These are phyloP conservation scores for Tricholoma sp. DNA, from an alignment of 768 basidiomycete species.

Conservation along the genomic window DNA sequence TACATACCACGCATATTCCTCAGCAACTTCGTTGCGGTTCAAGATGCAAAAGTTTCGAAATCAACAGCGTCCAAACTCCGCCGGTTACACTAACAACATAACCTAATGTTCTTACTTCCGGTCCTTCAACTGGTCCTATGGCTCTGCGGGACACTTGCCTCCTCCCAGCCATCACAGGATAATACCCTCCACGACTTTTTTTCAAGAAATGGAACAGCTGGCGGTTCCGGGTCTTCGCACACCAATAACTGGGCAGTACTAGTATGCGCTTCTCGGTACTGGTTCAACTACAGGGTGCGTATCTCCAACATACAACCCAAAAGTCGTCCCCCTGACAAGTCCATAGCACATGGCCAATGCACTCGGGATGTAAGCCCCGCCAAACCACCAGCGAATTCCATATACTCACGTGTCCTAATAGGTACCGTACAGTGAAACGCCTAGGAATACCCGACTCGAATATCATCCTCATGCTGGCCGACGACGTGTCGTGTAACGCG, in stretches of 20 bases:
- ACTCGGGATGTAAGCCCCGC: conserved; percentile 75
- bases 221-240: conserved; percentile 41
- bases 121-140: conserved; percentile 28
- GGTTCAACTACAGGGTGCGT: conserved; percentile 97
- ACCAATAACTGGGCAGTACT: conserved; percentile 99
- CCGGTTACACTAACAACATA: background rate
- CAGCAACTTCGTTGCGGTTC: background rate
- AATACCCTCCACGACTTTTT: conserved; percentile 44
- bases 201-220: conserved; percentile 27
- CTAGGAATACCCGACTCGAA: conserved; percentile 98
- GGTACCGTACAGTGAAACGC: conserved; percentile 98
- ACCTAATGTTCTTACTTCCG: conserved; percentile 24
- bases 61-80: conserved; percentile 10
- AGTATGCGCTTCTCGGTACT: conserved; percentile 90
- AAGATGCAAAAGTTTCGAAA: conserved; percentile 9
- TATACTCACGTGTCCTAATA: conserved; percentile 20
- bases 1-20: background rate
- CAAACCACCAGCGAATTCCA: background rate
- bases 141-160: conserved; percentile 23
- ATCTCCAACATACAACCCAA: background rate
- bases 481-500: conserved; percentile 91
- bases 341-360: conserved; percentile 98
- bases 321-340: background rate
- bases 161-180: conserved; percentile 23
- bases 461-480: conserved; percentile 98